Base-by-base conservation (phyloP, 2,329 filamentous ascomycete genomes). In the Tolypocladium sp. region DNA sequence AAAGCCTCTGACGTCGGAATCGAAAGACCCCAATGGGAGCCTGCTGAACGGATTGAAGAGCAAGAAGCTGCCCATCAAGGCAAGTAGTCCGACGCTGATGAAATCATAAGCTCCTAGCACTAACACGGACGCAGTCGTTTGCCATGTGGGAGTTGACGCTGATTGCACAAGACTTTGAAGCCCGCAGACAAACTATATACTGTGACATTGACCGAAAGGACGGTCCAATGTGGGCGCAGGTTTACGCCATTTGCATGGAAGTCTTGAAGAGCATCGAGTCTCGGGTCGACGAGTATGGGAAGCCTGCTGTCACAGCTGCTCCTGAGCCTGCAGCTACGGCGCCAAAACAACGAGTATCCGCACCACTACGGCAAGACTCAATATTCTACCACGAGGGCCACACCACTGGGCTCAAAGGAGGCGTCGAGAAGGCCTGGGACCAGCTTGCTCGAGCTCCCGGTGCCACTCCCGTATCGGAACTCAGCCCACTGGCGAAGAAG, bases 1-100 rank as follows among this genome's bases (percentile, higher is more conserved):
- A n/a, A 83, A 87, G 67, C 92, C 92, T 4, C 82, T 97, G 59
- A 96, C 91, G 0, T 82, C 83, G 22, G 90, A 93, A 64, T 90
- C 91, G 20, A 94, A 90, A 69, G 92, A 97, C 71, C 91, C 93
- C 1, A 97, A 96, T 68, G 92, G 91, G 41, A 96, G 90, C 69
- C 79, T 97, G 35, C 72, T 97, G 55, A 91, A 87, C 59, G 93
- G 93, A 0, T 73, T 97, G 53, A 92, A 87, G 70, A 88, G 88
- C 63, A 94, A 92, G 75, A 94, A 93, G 71, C 80, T 90, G 10
- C 79, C 90, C 12, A 85, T 90, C 61, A 87, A 84, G 74, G 88
- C 89, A 74, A 66, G 79, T 70, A 20, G n/a, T 33, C 27, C 10
- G 22, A 15, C 46, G 22, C 17, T 35, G 8, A 30, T 22, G 10